These are phyloP conservation scores for Xylaria sp. DNA, from an alignment of 2,329 filamentous ascomycete species.

Conservation along the genomic window DNA sequence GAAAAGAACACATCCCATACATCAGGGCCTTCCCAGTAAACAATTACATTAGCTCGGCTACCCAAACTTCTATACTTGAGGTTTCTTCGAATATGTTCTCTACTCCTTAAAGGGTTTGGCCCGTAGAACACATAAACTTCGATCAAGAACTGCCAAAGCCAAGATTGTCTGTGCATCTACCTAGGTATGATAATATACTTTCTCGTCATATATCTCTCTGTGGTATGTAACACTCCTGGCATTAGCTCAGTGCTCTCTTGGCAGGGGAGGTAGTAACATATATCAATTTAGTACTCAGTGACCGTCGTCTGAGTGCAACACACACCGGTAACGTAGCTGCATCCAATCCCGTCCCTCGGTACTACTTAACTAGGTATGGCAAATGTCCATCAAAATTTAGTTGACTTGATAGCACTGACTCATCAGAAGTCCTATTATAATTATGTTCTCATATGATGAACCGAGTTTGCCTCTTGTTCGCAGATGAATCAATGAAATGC, in stretches of 20 bases:
- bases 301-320: not conserved
- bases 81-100: not conserved
- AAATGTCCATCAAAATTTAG: not conserved
- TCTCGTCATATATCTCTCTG: not conserved
- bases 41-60: not conserved
- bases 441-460: slow-evolving; percentile 1
- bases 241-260: slow-evolving; percentile 4
- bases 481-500: slow-evolving; percentile 7
- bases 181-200: not conserved
- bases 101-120: not conserved
- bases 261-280: slow-evolving; percentile 17
- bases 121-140: not conserved
- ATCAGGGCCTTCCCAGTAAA: not conserved
- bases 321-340: not conserved
- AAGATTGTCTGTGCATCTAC: slow-evolving; percentile 3
- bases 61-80: not conserved
- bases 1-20: too few species aligned
- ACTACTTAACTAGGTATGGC: slow-evolving; percentile 5
- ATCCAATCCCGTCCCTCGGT: not conserved
- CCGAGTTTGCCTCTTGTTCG: slow-evolving; percentile 12
- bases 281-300: not conserved
- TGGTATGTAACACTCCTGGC: slow-evolving; percentile 8
- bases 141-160: not conserved
- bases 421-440: not conserved
- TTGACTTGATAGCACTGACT: not conserved